phyloP scores from a whole-genome alignment of 257 asterid species.

The Solanum stenotomum region DNA sequence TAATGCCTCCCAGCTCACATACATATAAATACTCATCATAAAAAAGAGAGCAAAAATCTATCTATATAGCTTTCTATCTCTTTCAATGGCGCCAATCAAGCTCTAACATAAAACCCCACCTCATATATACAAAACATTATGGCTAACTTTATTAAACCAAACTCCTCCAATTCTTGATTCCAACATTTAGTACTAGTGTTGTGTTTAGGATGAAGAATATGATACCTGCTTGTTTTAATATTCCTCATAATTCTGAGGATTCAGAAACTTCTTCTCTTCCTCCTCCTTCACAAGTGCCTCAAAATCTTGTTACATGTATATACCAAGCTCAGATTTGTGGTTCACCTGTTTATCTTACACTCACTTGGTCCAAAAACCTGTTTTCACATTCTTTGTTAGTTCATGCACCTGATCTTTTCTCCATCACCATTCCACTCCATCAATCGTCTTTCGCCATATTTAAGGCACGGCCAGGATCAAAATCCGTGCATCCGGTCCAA shows the following conservation, averaged over 20 bases:
- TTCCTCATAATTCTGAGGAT: neutral
- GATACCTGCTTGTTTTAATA: conserved; percentile 25
- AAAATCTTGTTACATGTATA: conserved; percentile 25
- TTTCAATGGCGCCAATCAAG: conserved; percentile 33
- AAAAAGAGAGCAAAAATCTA: neutral
- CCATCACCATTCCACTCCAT: conserved; percentile 17
- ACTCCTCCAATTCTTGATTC: neutral
- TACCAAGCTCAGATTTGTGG: conserved; percentile 21
- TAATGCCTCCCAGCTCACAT: conserved; percentile 29
- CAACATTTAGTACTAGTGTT: neutral
- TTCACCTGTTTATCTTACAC: conserved; percentile 16
- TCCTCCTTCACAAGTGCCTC: conserved; percentile 13
- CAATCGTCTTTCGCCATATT: conserved; percentile 18
- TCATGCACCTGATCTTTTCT: conserved; percentile 14
- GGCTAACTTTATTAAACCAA: neutral
- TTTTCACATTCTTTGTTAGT: conserved; percentile 21
- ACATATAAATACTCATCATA: neutral
- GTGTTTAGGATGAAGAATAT: neutral
- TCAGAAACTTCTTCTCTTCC: neutral
- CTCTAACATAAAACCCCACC: conserved; percentile 17
- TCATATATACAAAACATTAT: neutral
- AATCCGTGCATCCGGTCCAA: conserved; percentile 9
- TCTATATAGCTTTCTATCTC: conserved; percentile 3
- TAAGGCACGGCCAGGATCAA: conserved; percentile 20
- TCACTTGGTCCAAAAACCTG: conserved; percentile 29